phyloP scores from a whole-genome alignment of 2,329 filamentous ascomycete species.

The Beauveria medogensis region DNA sequence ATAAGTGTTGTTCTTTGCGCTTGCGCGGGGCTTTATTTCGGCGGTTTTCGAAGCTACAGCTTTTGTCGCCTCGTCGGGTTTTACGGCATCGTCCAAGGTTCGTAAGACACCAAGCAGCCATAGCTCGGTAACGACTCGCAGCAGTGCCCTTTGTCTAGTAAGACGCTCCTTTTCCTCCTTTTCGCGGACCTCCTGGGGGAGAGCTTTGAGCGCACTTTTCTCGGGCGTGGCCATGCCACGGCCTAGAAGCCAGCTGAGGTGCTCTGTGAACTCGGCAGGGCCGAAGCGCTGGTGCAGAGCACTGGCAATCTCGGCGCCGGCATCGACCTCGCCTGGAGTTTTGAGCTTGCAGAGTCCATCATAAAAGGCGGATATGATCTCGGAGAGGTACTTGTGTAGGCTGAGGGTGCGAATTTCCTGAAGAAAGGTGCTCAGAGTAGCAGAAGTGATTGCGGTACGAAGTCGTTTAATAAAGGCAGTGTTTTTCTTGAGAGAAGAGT shows the following conservation, averaged over 20 bases:
- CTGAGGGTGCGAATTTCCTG: slow-evolving; percentile 86
- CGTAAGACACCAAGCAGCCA: slow-evolving; percentile 88
- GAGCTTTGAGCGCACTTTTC: slow-evolving; percentile 68
- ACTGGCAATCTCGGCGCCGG: slow-evolving; percentile 86
- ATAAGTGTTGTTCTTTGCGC: slow-evolving; percentile 53
- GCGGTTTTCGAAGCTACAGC: slow-evolving; percentile 55
- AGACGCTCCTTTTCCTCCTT: slow-evolving; percentile 94
- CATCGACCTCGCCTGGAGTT: slow-evolving; percentile 81
- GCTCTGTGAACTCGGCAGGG: slow-evolving; percentile 79
- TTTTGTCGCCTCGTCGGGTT: slow-evolving; percentile 56
- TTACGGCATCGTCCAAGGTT: slow-evolving; percentile 62
- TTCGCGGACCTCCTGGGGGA: slow-evolving; percentile 76
- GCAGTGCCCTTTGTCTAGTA: slow-evolving; percentile 71
- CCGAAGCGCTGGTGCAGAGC: slow-evolving; percentile 95
- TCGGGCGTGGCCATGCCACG: slow-evolving; percentile 88
- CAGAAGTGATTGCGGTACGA: slow-evolving; percentile 75
- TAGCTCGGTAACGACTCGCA: slow-evolving; percentile 87
- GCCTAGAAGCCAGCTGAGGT: slow-evolving; percentile 85
- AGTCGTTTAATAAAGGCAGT: slow-evolving; percentile 96
- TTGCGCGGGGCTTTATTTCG: slow-evolving; percentile 47
- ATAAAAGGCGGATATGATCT: slow-evolving; percentile 92
- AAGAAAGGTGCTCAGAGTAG: slow-evolving; percentile 74
- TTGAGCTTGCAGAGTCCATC: slow-evolving; percentile 91
- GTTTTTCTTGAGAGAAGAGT: slow-evolving; percentile 96
- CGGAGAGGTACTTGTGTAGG: slow-evolving; percentile 91